Percentiles rank a stretch among this genome's conserved stretches.
Evolutionary conservation across 352 stramenopile species (phyloP).

Genomic region (Globisporangium spinosum): DNA sequence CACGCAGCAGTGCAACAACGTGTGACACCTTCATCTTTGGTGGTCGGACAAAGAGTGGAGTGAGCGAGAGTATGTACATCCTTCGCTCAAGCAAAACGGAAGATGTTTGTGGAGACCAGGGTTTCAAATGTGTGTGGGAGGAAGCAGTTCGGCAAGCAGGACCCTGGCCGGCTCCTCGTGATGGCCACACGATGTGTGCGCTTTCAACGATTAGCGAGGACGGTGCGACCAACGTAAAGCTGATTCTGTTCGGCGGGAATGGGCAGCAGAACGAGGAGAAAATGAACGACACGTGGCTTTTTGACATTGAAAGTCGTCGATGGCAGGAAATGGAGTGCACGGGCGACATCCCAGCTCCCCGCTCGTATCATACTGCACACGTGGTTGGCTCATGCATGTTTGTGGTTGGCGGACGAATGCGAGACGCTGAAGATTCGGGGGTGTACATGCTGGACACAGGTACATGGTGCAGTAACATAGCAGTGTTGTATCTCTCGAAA

Average conservation of each 20-base stretch:
- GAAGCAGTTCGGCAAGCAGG: constrained; percentile 9
- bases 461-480: background rate
- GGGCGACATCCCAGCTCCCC: constrained; percentile 39
- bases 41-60: constrained; percentile 55
- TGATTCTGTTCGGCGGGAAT: constrained; percentile 70
- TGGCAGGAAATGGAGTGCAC: constrained; percentile 43
- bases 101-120: background rate
- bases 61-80: constrained; percentile 45
- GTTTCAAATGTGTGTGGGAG: constrained; percentile 26
- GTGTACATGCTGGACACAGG: constrained; percentile 59
- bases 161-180: constrained; percentile 39
- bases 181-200: constrained; percentile 60
- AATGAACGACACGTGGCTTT: constrained; percentile 69
- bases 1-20: constrained; percentile 7
- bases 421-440: constrained; percentile 33
- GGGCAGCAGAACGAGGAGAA: constrained; percentile 62
- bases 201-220: constrained; percentile 7
- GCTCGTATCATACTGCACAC: constrained; percentile 70
- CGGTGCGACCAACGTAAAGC: background rate
- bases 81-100: constrained; percentile 10
- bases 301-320: constrained; percentile 27
- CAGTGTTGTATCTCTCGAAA: too few species aligned
- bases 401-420: constrained; percentile 57
- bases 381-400: constrained; percentile 46
- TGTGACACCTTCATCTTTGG: constrained; percentile 47